Conservation (phyloP, 2,329 filamentous ascomycete genomes). For the Apiospora arundinis region DNA sequence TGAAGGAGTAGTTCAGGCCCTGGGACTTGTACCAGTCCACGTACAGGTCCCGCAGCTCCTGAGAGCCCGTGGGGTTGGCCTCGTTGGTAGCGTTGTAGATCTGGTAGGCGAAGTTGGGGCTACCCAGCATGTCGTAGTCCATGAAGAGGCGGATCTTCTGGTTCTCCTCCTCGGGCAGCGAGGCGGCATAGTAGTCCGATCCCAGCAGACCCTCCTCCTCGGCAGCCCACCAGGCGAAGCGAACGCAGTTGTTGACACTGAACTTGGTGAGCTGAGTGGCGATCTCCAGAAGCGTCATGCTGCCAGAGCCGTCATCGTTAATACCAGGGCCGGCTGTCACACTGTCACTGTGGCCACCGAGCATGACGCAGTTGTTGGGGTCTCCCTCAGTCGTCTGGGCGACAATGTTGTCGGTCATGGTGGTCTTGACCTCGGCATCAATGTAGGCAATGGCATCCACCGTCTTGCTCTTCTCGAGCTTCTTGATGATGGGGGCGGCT, state of each 20-base stretch:
- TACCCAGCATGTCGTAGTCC: slow-evolving; percentile 76
- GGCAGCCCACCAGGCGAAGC: slow-evolving; percentile 72
- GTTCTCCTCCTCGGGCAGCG: slow-evolving; percentile 64
- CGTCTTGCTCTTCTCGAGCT: slow-evolving; percentile 56
- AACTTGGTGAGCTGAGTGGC: slow-evolving; percentile 64
- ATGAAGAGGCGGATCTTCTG: slow-evolving; percentile 68
- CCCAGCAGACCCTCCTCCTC: slow-evolving; percentile 71
- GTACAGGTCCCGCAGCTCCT: slow-evolving; percentile 72
- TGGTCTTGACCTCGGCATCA: slow-evolving; percentile 60
- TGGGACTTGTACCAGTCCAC: slow-evolving; percentile 68
- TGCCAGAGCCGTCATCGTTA: slow-evolving; percentile 79
- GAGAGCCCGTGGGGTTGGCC: slow-evolving; percentile 72
- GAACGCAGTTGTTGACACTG: slow-evolving; percentile 68
- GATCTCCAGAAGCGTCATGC: slow-evolving; percentile 65
- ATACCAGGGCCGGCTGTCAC: slow-evolving; percentile 72
- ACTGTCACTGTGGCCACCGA: slow-evolving; percentile 69
- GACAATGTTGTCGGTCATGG: slow-evolving; percentile 65
- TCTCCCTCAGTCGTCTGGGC: slow-evolving; percentile 66
- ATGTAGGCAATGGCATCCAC: slow-evolving; percentile 65
- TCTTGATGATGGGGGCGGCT: slow-evolving; percentile 61
- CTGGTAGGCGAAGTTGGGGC: slow-evolving; percentile 70
- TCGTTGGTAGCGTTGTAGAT: slow-evolving; percentile 76
- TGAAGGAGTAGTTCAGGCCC: slow-evolving; percentile 71
- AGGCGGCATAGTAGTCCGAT: slow-evolving; percentile 66
- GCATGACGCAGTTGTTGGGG: slow-evolving; percentile 68